Evolutionary conservation across 208 protist species (phyloP), one percentile per base, ranked within the genome.

Genomic region (Blechomonas ayalai): DNA sequence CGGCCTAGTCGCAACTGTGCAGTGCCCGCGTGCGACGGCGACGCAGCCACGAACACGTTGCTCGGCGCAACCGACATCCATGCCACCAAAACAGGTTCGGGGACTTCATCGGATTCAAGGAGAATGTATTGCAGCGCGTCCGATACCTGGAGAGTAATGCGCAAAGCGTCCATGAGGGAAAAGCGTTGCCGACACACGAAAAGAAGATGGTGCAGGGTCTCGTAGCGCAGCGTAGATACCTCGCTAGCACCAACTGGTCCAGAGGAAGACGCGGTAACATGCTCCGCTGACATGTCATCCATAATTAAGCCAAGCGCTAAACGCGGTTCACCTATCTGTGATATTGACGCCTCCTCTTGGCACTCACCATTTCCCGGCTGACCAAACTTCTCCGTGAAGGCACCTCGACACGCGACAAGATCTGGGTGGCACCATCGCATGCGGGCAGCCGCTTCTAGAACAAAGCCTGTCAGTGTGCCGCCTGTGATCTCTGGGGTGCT

Each of bases 81-180:
- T 33, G 69, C 50, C 12, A 31, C 47, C 24, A 39, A 25, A 15
- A 82, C 69, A 19, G 57, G 55, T 9, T 28, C 29, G 0, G 81
- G 77, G 4, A 83, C 61, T 19, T 78, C 41, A 25, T 32, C 33
- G 15, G 63, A 46, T 35, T 90, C 81, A 24, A 73, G 63, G 22
- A 78, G 52, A 6, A 85, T 73, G 53, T 90, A 90, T 41, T 84
- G 73, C 32, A 90, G 55, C 16, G 64, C 72, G 20, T 82, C 73
- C 0, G 72, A 65, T 13, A 81, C 29, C 53, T 90, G 81, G 19
- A 52, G 47, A 18, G 59, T 63, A 29, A 90, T 71, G 32, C 56
- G 48, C 18, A 84, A 44, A 13, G 60, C 63, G 35, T 75, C 73
- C 9, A 33, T 5, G 4, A 80, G 26, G 4, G 68, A 58, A 33